Percentiles rank a stretch among this genome's conserved stretches.
These are phyloP conservation scores for Phytophthora constricta DNA, from an alignment of 352 stramenopile genomes.

Conservation along the genomic window DNA sequence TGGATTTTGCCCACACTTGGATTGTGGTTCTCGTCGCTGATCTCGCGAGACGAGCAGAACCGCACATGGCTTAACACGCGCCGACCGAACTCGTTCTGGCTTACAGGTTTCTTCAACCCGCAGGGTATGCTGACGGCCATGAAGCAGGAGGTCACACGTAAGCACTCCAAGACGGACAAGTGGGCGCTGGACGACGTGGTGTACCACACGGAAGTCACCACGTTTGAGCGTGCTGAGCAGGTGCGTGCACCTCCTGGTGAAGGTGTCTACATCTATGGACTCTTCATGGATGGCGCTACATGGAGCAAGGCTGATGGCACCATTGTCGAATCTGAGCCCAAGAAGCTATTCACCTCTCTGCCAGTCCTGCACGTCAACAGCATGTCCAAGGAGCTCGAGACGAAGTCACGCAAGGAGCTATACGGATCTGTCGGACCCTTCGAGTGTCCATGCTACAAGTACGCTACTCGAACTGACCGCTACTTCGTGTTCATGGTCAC, in stretches of 20 bases:
- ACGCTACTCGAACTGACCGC: slow-evolving; percentile 93
- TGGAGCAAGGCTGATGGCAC: slow-evolving; percentile 95
- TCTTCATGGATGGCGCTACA: slow-evolving; percentile 97
- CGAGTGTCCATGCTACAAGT: slow-evolving; percentile 98
- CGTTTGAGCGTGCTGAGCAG: slow-evolving; percentile 94
- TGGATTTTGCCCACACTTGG: slow-evolving; percentile 97
- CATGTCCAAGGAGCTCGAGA: slow-evolving; percentile 93
- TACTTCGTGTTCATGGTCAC: slow-evolving; percentile 98
- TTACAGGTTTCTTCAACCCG: slow-evolving; percentile 99
- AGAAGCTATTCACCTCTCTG: slow-evolving; percentile 96
- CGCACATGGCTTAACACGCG: slow-evolving; percentile 96
- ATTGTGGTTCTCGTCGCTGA: slow-evolving; percentile 97
- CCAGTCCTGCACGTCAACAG: slow-evolving; percentile 97
- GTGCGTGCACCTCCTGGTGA: slow-evolving; percentile 87
- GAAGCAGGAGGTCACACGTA: slow-evolving; percentile 98
- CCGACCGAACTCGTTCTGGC: slow-evolving; percentile 96
- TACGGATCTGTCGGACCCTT: slow-evolving; percentile 94
- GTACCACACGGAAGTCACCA: slow-evolving; percentile 97
- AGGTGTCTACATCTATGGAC: slow-evolving; percentile 97
- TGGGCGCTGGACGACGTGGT: slow-evolving; percentile 98
- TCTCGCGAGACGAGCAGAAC: slow-evolving; percentile 96
- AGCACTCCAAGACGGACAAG: slow-evolving; percentile 96
- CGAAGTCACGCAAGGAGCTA: slow-evolving; percentile 92
- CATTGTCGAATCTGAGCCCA: slow-evolving; percentile 96
- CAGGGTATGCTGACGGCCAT: slow-evolving; percentile 98